These are phyloP conservation scores for Sicyos edulis DNA, from an alignment of 306 rosid genomes.

Conservation along the genomic window DNA sequence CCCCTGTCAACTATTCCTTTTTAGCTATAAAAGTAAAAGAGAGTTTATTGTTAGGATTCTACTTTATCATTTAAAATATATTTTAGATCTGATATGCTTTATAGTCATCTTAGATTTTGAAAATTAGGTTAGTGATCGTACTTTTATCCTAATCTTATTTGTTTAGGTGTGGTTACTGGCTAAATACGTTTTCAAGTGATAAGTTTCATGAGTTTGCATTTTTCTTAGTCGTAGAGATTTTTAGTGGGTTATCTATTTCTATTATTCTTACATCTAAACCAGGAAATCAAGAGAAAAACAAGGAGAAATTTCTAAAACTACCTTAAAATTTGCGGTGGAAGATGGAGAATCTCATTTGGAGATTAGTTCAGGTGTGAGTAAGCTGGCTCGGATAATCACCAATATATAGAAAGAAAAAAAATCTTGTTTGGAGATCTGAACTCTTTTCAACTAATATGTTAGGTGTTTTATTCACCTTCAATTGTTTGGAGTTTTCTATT, in stretches of 20 bases:
- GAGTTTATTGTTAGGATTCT: background rate
- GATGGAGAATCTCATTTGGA: too few species aligned
- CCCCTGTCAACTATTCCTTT: background rate
- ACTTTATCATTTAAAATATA: background rate
- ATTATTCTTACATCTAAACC: background rate
- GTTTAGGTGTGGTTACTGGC: too few species aligned
- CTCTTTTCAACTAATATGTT: background rate
- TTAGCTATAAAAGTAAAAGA: background rate
- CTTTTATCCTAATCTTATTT: background rate
- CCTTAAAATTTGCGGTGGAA: background rate
- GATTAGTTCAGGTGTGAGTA: too few species aligned
- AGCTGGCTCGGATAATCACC: too few species aligned
- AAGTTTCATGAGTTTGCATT: background rate
- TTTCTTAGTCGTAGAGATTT: constrained; percentile 5
- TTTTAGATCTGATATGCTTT: background rate
- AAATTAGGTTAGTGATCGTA: background rate
- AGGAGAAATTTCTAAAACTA: background rate
- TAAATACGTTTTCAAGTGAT: background rate
- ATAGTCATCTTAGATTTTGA: background rate
- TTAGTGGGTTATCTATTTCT: background rate
- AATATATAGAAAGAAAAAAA: too few species aligned
- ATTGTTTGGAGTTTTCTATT: background rate
- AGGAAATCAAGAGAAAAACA: background rate
- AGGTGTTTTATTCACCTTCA: background rate
- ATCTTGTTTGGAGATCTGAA: background rate